A percentile compares a stretch with the other conserved stretches of the same genome.
phyloP scores from a whole-genome alignment of 495 filamentous ascomycete species.

The Tuber brumale region DNA sequence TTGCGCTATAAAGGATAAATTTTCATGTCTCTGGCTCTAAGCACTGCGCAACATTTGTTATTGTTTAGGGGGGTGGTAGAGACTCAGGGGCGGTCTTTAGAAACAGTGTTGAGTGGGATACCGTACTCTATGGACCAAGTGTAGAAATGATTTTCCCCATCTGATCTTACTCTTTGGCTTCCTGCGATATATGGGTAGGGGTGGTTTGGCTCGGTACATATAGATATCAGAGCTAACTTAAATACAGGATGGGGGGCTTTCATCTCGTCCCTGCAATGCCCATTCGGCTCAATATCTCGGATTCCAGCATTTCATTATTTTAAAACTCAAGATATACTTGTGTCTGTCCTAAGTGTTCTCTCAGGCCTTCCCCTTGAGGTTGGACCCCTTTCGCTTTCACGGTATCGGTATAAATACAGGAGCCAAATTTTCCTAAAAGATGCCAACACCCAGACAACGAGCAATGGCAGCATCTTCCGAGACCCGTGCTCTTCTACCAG shows the following conservation, averaged over 20 bases:
- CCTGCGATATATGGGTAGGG: not conserved
- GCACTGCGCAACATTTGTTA: not conserved
- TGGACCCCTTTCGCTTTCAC: not conserved
- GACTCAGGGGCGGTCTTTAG: not conserved
- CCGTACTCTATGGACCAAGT: not conserved
- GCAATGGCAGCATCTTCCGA: conserved; percentile 24
- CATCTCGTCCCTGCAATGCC: not conserved
- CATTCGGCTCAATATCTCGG: not conserved
- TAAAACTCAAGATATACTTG: not conserved
- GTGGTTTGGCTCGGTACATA: not conserved
- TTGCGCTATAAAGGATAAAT: not conserved
- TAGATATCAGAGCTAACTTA: not conserved
- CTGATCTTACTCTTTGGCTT: not conserved
- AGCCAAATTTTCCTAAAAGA: conserved; percentile 8
- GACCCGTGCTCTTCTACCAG: conserved; percentile 16
- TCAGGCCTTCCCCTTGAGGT: not conserved
- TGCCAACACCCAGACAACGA: conserved; percentile 32
- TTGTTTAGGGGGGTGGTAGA: not conserved
- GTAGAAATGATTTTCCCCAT: not conserved
- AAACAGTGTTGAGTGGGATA: not conserved
- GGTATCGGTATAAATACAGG: not conserved
- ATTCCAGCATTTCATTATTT: not conserved
- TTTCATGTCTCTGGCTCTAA: not conserved
- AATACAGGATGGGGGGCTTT: not conserved
- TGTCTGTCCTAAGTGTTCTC: not conserved